Evolutionary conservation across 768 basidiomycete genomes (phyloP), one percentile per base, ranked within the genome.

Genomic region (Phlebiopsis flavidoalba): DNA sequence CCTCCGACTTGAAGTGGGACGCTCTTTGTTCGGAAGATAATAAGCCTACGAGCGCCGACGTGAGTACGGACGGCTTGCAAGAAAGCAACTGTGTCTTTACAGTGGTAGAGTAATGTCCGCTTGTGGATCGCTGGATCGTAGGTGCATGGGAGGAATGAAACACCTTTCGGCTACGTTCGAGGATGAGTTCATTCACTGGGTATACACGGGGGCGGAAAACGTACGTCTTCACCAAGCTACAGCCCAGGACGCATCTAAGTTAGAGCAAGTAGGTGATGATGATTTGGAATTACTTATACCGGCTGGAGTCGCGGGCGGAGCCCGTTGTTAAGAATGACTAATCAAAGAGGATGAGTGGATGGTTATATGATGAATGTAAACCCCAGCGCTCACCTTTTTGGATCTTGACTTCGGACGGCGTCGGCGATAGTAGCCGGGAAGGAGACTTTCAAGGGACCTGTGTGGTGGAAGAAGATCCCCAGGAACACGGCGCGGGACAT

Each of bases 21-120:
- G 59, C 14, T 61, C 57, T 48, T 61, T 60, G 57, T 66, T 63
- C 8, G 65, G 65, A 10, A 59, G 35, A 31, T 66, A 66, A 43
- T 21, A 61, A 14, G 63, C 63, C 60, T 61, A 43, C 40, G 21
- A 33, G 19, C 15, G 14, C 8, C 8, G 24, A n/a, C 2, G 22
- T 43, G 33, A 53, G 31, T 21, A 17, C 50, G 19, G 3, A 15
- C 11, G 15, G 24, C 15, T 31, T 26, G 40, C 4, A 19, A 4
- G 37, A 5, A n/a, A 15, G 15, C 7, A 31, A 14, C 7, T 2
- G 17, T 15, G 3, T 36, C 63, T 51, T n/a, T 36, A 64, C 63
- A n/a, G 49, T 64, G 6, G 63, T 61, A 2, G 63, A n/a, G 53
- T 64, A n/a, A 64, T 5, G 53, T 19, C 19, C 63, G 48, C 33